phyloP scores from a whole-genome alignment of 768 basidiomycete genomes.

The Rhodocollybia butyracea region DNA sequence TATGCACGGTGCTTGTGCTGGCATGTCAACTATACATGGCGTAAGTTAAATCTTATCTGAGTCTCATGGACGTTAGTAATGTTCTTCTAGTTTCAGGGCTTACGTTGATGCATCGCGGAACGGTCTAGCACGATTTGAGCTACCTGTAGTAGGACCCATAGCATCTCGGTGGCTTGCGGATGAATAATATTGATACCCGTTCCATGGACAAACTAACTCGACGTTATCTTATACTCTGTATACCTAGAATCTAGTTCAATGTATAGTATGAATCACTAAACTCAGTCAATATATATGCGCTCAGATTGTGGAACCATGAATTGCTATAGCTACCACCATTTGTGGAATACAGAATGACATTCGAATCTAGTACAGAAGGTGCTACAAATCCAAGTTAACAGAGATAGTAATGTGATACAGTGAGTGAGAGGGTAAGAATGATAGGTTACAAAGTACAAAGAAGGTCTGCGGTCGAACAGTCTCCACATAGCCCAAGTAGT shows the following conservation, averaged over 20 bases:
- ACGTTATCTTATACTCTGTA: no score
- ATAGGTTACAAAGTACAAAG: constrained; percentile 18
- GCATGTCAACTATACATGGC: constrained; percentile 48
- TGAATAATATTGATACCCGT: constrained; percentile 31
- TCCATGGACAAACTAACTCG: no score
- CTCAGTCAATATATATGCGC: no score
- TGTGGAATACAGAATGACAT: no score
- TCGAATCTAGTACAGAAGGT: not conserved
- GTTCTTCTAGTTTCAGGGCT: constrained; percentile 30
- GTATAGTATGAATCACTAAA: no score
- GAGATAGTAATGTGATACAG: constrained; percentile 19
- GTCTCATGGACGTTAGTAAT: not conserved
- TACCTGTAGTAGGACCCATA: constrained; percentile 61
- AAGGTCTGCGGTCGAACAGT: not conserved
- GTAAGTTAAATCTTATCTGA: constrained; percentile 32
- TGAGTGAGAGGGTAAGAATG: constrained; percentile 15
- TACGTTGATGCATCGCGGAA: constrained; percentile 51
- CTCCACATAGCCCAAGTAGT: constrained; percentile 18
- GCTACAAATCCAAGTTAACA: constrained; percentile 29
- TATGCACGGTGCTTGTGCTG: constrained; percentile 45
- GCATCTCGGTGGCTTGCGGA: constrained; percentile 70
- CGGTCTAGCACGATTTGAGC: constrained; percentile 51
- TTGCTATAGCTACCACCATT: no score
- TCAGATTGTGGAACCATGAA: no score
- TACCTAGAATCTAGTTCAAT: no score